Percentiles rank a stretch among this genome's conserved stretches.
Evolutionary conservation across 1,139 yeast species (phyloP).

Genomic region (Sugiyamaella neomexicana): DNA sequence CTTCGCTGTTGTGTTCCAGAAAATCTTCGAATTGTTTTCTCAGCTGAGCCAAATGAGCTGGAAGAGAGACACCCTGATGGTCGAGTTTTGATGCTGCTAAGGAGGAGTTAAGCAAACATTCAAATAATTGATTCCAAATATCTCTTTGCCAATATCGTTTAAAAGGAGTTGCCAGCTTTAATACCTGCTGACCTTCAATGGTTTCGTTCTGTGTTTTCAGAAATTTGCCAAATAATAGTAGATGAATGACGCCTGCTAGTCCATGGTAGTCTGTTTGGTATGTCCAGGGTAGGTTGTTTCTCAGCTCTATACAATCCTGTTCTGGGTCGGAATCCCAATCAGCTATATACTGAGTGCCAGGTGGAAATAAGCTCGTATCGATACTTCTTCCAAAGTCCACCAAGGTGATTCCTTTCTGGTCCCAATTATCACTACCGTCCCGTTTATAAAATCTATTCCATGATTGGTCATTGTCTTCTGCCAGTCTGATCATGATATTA

Average conservation of each 20-base stretch:
- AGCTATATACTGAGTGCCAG: slow-evolving; percentile 55
- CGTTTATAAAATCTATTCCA: slow-evolving; percentile 34
- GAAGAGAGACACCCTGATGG: slow-evolving; percentile 43
- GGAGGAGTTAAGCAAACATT: slow-evolving; percentile 60
- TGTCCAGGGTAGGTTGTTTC: slow-evolving; percentile 63
- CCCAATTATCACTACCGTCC: slow-evolving; percentile 52
- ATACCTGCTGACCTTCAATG: slow-evolving; percentile 27
- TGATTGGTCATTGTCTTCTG: slow-evolving; percentile 22
- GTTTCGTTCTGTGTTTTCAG: slow-evolving; percentile 47
- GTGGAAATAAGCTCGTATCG: slow-evolving; percentile 58
- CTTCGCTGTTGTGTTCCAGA: slow-evolving; percentile 41
- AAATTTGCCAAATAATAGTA: slow-evolving; percentile 58
- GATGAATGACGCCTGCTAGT: slow-evolving; percentile 71
- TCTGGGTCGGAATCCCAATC: slow-evolving; percentile 61
- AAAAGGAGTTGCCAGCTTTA: slow-evolving; percentile 48
- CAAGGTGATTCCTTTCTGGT: slow-evolving; percentile 56
- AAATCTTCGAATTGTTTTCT: slow-evolving; percentile 50
- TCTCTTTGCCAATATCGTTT: slow-evolving; percentile 79
- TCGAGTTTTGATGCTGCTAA: slow-evolving; percentile 17
- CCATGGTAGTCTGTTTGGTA: slow-evolving; percentile 88
- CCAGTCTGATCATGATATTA: slow-evolving; percentile 73
- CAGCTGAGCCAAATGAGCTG: slow-evolving; percentile 42
- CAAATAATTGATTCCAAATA: slow-evolving; percentile 71
- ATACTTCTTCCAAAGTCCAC: slow-evolving; percentile 86
- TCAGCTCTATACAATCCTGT: slow-evolving; percentile 82